Evolutionary conservation across 1,284 basidiomycete species (phyloP).

Genomic region (Chalciporus sp.): DNA sequence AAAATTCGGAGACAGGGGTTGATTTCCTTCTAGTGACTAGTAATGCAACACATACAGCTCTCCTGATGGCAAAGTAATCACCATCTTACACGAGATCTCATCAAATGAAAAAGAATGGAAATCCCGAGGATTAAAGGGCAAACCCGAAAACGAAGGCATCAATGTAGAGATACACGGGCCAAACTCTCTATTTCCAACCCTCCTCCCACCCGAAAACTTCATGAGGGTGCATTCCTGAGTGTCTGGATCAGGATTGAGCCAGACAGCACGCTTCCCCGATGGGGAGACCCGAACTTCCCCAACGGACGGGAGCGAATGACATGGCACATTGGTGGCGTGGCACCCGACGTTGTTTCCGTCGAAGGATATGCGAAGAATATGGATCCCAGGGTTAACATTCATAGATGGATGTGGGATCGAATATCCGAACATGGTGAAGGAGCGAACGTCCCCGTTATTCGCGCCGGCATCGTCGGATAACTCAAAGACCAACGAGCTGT

Average conservation of each 20-base stretch:
- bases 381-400: constrained; percentile 4
- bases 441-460: constrained; percentile 5
- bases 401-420: neutral
- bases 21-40: constrained; percentile 1
- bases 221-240: constrained; percentile 17
- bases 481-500: constrained; percentile 8
- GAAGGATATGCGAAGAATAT: constrained; percentile 17
- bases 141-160: constrained; percentile 27
- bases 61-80: constrained; percentile 21
- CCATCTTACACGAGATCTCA: constrained; percentile 28
- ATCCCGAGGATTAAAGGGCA: constrained; percentile 25
- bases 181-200: neutral
- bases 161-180: constrained; percentile 18
- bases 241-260: constrained; percentile 17
- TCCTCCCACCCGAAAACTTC: constrained; percentile 22
- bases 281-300: constrained; percentile 23
- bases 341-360: constrained; percentile 12
- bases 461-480: constrained; percentile 18
- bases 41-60: constrained; percentile 27
- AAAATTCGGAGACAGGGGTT: constrained; percentile 22
- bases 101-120: constrained; percentile 29
- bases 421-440: constrained; percentile 22
- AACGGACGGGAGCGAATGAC: constrained; percentile 9
- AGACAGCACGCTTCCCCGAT: constrained; percentile 28
- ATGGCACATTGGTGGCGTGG: constrained; percentile 6